These are phyloP conservation scores for Breviolum minutum DNA, from an alignment of 73 alveolate species.

Conservation along the genomic window DNA sequence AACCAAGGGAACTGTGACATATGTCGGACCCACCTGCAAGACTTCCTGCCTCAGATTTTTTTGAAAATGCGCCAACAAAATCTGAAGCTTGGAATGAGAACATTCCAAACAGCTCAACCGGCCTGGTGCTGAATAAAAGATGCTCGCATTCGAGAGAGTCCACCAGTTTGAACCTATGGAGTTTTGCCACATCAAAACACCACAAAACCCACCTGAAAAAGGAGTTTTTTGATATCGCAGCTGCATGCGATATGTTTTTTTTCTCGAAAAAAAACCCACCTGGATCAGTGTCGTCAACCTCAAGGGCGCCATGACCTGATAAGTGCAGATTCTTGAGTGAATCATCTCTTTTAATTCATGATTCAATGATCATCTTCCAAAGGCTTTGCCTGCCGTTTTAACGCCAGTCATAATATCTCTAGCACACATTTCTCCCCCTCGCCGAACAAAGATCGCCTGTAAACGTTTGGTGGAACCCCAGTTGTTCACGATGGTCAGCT, in stretches of 20 bases:
- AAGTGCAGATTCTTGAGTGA: too few species aligned
- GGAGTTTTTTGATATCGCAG: too few species aligned
- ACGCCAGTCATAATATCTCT: not conserved
- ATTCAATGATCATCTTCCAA: not conserved
- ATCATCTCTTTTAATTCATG: too few species aligned
- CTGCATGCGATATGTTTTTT: too few species aligned
- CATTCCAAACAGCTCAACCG: not conserved
- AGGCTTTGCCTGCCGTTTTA: not conserved
- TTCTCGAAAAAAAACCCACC: not conserved
- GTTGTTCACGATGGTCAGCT: constrained; percentile 47
- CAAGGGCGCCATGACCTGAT: constrained; percentile 74
- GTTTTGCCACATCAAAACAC: not conserved
- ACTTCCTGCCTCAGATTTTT: not conserved
- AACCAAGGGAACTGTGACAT: too few species aligned
- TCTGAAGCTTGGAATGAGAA: not conserved
- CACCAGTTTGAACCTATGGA: constrained; percentile 61
- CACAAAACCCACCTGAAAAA: not conserved
- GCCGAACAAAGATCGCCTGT: constrained; percentile 7
- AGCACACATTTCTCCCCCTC: not conserved
- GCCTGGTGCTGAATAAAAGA: constrained; percentile 85
- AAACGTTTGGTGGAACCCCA: constrained; percentile 80
- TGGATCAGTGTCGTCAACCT: constrained; percentile 54
- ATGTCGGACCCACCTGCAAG: too few species aligned
- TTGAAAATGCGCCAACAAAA: not conserved
- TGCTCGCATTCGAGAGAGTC: constrained; percentile 74